phyloP scores from a whole-genome alignment of 441 rosid species.

The Gossypium schwendimanii region DNA sequence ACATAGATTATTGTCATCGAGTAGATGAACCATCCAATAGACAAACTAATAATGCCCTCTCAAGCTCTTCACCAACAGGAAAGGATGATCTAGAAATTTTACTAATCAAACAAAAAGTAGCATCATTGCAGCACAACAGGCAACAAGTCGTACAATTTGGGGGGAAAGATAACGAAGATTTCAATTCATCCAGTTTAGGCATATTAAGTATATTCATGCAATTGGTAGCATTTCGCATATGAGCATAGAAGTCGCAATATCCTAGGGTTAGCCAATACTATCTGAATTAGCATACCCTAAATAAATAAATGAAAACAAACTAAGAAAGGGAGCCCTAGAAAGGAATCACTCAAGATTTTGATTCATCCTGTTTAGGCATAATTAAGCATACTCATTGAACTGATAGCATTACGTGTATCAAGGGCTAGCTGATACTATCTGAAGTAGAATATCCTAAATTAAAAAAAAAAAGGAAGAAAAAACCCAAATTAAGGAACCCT shows the following conservation, averaged over 20 bases:
- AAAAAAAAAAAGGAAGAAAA: neutral
- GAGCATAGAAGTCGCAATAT: too few relatives aligned
- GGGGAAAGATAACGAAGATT: neutral
- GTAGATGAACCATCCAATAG: neutral
- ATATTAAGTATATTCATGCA: neutral
- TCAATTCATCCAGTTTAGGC: neutral
- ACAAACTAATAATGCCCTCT: neutral
- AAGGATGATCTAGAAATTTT: neutral
- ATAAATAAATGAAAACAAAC: neutral
- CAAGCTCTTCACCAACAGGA: neutral
- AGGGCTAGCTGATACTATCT: neutral
- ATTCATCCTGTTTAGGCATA: neutral
- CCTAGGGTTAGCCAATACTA: neutral
- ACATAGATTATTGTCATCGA: neutral
- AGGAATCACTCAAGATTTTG: neutral
- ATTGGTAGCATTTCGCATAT: neutral
- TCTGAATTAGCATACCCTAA: neutral
- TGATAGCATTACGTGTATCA: neutral
- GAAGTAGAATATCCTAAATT: neutral
- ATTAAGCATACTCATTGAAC: neutral
- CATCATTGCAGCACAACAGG: neutral
- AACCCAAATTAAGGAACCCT: neutral
- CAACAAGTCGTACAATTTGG: neutral
- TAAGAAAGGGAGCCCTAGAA: neutral
- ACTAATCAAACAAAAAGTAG: neutral